Conservation (phyloP, 2,329 filamentous ascomycete genomes). For the Arthrinium phaeospermum region DNA sequence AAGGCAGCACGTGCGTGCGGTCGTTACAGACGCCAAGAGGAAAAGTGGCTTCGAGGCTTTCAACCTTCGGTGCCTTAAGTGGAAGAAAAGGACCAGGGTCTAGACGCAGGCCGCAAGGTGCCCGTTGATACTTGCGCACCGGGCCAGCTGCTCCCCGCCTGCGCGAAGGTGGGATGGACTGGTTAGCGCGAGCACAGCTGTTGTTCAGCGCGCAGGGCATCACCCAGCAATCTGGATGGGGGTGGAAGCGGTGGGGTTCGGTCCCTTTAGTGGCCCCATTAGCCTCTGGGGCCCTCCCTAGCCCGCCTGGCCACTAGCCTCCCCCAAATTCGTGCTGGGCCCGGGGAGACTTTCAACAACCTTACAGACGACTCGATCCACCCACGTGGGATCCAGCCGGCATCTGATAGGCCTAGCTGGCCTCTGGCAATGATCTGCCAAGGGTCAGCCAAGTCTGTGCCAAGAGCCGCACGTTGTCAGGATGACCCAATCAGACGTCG, state of each 20-base stretch:
- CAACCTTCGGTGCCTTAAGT: slow-evolving; percentile 7
- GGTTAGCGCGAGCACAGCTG: background rate
- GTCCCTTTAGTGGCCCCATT: background rate
- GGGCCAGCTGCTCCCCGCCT: background rate
- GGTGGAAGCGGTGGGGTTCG: background rate
- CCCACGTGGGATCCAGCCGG: background rate
- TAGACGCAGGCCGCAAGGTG: background rate
- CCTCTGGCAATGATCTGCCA: too few relatives aligned
- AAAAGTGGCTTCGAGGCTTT: slow-evolving; percentile 5
- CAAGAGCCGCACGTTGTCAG: background rate
- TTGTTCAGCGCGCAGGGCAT: background rate
- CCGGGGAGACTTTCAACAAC: background rate
- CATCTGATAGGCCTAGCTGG: background rate
- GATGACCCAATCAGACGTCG: slow-evolving; percentile 2
- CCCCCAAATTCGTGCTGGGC: background rate
- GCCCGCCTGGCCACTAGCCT: background rate
- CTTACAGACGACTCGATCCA: slow-evolving; percentile 11
- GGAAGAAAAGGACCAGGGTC: background rate
- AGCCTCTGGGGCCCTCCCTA: background rate
- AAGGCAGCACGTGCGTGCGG: slow-evolving; percentile 3
- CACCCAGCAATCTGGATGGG: slow-evolving; percentile 14
- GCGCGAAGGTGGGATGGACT: background rate
- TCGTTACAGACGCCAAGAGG: background rate
- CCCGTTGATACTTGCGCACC: background rate
- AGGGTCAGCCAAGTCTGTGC: background rate